Percentiles rank a stretch among this genome's conserved stretches.
Evolutionary conservation across 1,284 basidiomycete genomes (phyloP).

Genomic region (Somion occarium): DNA sequence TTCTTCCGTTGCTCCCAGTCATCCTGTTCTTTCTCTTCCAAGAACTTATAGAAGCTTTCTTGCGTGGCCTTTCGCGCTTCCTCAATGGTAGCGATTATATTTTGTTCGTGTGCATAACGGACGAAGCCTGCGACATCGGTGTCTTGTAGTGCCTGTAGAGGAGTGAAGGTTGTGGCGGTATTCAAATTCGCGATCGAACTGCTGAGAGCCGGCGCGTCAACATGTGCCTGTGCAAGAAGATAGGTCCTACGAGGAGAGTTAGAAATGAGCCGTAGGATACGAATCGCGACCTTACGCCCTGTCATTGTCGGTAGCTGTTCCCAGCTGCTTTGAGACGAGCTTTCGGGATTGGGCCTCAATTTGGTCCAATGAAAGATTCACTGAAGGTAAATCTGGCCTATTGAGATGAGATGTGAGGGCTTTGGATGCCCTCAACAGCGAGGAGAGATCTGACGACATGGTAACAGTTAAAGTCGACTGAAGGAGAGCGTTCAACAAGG

Average conservation of each 20-base stretch:
- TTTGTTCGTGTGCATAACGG: slow-evolving; percentile 90
- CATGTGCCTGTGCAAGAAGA: slow-evolving; percentile 85
- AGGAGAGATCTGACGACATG: slow-evolving; percentile 57
- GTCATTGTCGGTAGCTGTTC: slow-evolving; percentile 56
- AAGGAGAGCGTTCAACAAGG: no score
- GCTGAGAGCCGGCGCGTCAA: slow-evolving; percentile 80
- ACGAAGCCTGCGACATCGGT: slow-evolving; percentile 88
- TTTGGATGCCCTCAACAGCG: slow-evolving; percentile 65
- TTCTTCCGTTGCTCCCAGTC: slow-evolving; percentile 93
- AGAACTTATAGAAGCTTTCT: slow-evolving; percentile 76
- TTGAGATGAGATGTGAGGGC: slow-evolving; percentile 72
- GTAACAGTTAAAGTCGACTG: no score
- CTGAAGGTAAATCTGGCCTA: slow-evolving; percentile 75
- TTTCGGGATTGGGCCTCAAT: slow-evolving; percentile 85
- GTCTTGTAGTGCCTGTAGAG: slow-evolving; percentile 84
- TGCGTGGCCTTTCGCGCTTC: slow-evolving; percentile 84
- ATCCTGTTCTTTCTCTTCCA: slow-evolving; percentile 71
- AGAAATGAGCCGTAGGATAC: slow-evolving; percentile 1
- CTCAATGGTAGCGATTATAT: slow-evolving; percentile 90
- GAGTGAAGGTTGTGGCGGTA: slow-evolving; percentile 82
- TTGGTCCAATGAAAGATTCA: slow-evolving; percentile 87
- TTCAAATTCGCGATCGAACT: slow-evolving; percentile 80
- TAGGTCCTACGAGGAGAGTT: slow-evolving; percentile 53
- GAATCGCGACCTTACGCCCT: slow-evolving; percentile 70
- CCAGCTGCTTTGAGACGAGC: slow-evolving; percentile 68